These are phyloP conservation scores for Cucurbita argyrosperma DNA, from an alignment of 306 rosid genomes.

Conservation along the genomic window DNA sequence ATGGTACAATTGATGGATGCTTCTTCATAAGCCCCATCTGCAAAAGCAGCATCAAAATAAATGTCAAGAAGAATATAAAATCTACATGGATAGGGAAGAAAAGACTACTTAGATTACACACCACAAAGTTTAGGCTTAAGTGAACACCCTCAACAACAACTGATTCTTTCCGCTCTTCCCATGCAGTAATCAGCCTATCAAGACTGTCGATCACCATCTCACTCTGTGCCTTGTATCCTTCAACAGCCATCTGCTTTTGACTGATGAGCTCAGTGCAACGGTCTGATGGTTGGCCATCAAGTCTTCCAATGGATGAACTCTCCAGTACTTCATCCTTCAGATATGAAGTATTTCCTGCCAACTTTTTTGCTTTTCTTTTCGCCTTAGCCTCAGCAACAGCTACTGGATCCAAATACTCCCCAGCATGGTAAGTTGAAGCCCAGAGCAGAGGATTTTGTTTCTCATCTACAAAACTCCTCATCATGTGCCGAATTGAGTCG, in stretches of 20 bases:
- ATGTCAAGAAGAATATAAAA: not conserved
- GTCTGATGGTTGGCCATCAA: constrained; percentile 19
- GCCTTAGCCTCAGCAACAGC: constrained; percentile 87
- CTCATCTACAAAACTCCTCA: constrained; percentile 93
- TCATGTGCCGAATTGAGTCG: constrained; percentile 94
- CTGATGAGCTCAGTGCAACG: constrained; percentile 39
- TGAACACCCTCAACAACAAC: constrained; percentile 98
- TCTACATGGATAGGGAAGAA: not conserved
- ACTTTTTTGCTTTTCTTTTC: constrained; percentile 51
- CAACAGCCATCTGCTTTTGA: constrained; percentile 86
- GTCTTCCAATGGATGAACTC: constrained; percentile 22
- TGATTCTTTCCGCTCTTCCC: constrained; percentile 94
- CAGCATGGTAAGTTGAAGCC: constrained; percentile 99
- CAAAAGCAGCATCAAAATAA: not conserved
- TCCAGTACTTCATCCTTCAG: constrained; percentile 33
- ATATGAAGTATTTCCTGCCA: constrained; percentile 43
- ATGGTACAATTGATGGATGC: constrained; percentile 90
- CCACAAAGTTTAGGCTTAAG: constrained; percentile 92
- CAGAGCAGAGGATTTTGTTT: constrained; percentile 85
- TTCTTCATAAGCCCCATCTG: constrained; percentile 99
- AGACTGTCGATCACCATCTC: constrained; percentile 99
- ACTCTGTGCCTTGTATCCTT: constrained; percentile 96
- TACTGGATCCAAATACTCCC: constrained; percentile 85
- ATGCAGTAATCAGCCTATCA: constrained; percentile 85
- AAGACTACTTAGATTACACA: constrained; percentile 15